Evolutionary conservation across 495 filamentous ascomycete genomes (phyloP).

Genomic region (Neurospora sp.): DNA sequence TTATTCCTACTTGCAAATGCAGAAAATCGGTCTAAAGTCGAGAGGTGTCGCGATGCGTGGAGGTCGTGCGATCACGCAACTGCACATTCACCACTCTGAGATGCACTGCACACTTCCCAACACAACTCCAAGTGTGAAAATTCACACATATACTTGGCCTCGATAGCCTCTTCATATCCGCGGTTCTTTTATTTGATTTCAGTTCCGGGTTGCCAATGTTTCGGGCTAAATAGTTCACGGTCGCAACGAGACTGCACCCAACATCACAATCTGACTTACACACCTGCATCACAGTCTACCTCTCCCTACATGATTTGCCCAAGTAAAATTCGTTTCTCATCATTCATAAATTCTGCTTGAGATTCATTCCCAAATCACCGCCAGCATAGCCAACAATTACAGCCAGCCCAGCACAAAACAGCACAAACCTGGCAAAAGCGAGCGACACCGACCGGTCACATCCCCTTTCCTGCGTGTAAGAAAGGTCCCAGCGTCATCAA

Average conservation of each 20-base stretch:
- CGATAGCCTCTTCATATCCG: neutral
- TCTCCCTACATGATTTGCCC: neutral
- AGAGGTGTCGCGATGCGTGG: neutral
- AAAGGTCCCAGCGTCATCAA: neutral
- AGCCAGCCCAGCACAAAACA: neutral
- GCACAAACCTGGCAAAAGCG: neutral
- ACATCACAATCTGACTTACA: neutral
- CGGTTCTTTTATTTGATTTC: neutral
- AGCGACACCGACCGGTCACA: neutral
- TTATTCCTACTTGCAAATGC: neutral
- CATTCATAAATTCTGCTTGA: neutral
- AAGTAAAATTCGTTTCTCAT: neutral
- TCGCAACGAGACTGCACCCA: neutral
- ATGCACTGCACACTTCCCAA: neutral
- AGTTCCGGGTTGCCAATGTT: neutral
- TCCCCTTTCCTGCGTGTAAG: neutral
- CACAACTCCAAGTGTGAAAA: neutral
- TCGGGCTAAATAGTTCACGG: neutral
- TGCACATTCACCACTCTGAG: neutral
- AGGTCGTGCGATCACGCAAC: neutral
- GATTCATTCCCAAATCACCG: neutral
- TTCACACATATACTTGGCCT: neutral
- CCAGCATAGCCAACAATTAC: neutral
- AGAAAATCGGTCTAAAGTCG: neutral
- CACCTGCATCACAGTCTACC: neutral